These are phyloP conservation scores for Chlamydomonas asymmetrica DNA, from an alignment of 139 green algal species.

Conservation along the genomic window DNA sequence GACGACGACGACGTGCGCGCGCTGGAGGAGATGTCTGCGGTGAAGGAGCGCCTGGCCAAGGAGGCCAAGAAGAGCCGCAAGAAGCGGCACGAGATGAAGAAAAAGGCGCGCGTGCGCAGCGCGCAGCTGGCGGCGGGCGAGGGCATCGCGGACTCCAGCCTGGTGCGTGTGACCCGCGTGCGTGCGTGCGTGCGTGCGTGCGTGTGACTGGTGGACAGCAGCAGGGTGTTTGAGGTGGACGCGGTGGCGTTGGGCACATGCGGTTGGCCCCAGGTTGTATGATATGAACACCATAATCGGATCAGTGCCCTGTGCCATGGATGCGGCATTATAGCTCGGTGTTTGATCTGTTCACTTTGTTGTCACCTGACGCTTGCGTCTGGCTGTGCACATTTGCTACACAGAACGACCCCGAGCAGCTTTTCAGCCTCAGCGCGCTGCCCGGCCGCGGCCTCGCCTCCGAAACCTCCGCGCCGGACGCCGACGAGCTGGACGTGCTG, in stretches of 20 bases:
- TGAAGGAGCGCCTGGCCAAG: constrained; percentile 67
- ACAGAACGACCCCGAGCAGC: constrained; percentile 34
- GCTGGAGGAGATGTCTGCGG: constrained; percentile 87
- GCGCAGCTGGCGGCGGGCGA: constrained; percentile 59
- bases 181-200: no score
- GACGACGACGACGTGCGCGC: constrained; percentile 74
- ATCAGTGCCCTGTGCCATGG: no score
- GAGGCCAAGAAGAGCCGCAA: constrained; percentile 62
- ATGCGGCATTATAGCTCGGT: no score
- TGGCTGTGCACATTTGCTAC: no score
- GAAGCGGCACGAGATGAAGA: constrained; percentile 74
- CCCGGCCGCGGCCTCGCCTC: neutral
- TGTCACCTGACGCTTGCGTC: no score
- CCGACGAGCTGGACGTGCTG: constrained; percentile 42
- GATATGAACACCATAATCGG: no score
- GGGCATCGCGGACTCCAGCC: constrained; percentile 51
- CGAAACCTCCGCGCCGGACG: constrained; percentile 36
- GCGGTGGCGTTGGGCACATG: no score
- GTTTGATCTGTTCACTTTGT: no score
- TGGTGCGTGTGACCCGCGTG: no score
- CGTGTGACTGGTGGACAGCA: no score
- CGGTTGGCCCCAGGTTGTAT: no score
- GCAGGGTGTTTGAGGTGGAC: no score
- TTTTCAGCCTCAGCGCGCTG: constrained; percentile 46
- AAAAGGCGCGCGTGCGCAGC: constrained; percentile 71